phyloP scores from a whole-genome alignment of 805 yeast genomes.

The Brettanomyces nanus region DNA sequence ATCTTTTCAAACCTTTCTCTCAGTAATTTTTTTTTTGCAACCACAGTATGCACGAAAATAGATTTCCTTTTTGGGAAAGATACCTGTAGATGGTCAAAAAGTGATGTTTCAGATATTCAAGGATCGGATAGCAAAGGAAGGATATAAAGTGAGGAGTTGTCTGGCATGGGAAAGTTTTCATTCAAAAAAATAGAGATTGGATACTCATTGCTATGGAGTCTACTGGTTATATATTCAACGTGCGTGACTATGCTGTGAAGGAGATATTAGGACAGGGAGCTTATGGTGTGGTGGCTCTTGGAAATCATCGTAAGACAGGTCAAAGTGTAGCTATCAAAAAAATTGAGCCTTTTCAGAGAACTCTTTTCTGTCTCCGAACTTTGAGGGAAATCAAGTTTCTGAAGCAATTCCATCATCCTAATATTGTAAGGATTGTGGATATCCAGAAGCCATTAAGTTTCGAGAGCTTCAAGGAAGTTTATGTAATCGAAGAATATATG shows the following conservation, averaged over 20 bases:
- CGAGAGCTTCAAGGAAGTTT: constrained; percentile 62
- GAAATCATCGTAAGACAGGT: constrained; percentile 48
- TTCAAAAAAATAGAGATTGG: too few species aligned
- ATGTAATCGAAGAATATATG: constrained; percentile 71
- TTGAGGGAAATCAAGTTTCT: constrained; percentile 62
- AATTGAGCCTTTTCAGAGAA: constrained; percentile 61
- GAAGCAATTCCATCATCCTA: constrained; percentile 63
- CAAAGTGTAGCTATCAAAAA: constrained; percentile 71
- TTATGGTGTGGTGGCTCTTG: constrained; percentile 71
- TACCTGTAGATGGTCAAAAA: too few species aligned
- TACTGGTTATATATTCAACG: constrained; percentile 47
- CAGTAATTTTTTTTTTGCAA: too few species aligned
- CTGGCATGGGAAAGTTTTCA: too few species aligned
- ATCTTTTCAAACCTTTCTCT: too few species aligned
- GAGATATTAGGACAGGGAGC: constrained; percentile 75
- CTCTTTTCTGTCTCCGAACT: constrained; percentile 61
- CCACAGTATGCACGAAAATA: too few species aligned
- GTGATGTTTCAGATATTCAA: too few species aligned
- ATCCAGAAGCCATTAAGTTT: constrained; percentile 54
- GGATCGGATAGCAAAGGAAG: too few species aligned
- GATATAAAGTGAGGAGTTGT: too few species aligned
- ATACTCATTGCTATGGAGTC: background rate
- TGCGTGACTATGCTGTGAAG: constrained; percentile 50
- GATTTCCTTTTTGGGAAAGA: too few species aligned
- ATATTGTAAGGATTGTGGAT: constrained; percentile 58